Conservation (phyloP, 306 rosid species). For the Vicia faba region DNA sequence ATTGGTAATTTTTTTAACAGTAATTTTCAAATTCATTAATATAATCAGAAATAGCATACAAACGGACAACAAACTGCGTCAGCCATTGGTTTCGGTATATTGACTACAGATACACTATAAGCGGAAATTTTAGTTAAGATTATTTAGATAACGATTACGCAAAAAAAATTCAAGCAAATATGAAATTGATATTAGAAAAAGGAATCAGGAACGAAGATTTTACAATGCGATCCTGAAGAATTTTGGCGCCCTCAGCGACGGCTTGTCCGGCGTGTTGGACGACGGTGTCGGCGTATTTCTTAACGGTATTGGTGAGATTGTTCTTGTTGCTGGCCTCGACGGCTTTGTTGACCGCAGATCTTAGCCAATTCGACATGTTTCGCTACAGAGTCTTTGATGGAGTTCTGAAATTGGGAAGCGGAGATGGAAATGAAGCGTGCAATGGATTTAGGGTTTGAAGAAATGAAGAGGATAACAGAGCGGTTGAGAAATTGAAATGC, state of each 20-base stretch:
- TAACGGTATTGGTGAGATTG: conserved; percentile 95
- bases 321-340: conserved; percentile 91
- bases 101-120: background rate
- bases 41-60: no score
- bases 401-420: conserved; percentile 16
- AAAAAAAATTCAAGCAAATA: background rate
- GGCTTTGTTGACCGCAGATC: conserved; percentile 93
- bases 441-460: conserved; percentile 33
- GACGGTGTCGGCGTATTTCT: conserved; percentile 92
- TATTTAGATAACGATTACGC: background rate
- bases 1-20: background rate
- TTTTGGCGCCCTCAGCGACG: conserved; percentile 92
- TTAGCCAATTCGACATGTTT: conserved; percentile 78
- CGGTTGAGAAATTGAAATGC: conserved; percentile 12
- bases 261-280: conserved; percentile 99
- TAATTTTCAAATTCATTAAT: no score
- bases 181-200: conserved; percentile 5
- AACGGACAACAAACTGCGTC: no score
- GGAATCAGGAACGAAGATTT: background rate
- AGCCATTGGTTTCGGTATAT: no score
- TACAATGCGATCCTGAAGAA: conserved; percentile 95
- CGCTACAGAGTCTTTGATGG: background rate
- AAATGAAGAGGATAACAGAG: background rate
- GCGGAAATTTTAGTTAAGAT: conserved; percentile 21
- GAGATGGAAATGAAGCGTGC: background rate